A percentile compares a stretch with the other conserved stretches of the same genome.
Conservation (phyloP, 805 yeast species). For the Kodamaea laetipori region DNA sequence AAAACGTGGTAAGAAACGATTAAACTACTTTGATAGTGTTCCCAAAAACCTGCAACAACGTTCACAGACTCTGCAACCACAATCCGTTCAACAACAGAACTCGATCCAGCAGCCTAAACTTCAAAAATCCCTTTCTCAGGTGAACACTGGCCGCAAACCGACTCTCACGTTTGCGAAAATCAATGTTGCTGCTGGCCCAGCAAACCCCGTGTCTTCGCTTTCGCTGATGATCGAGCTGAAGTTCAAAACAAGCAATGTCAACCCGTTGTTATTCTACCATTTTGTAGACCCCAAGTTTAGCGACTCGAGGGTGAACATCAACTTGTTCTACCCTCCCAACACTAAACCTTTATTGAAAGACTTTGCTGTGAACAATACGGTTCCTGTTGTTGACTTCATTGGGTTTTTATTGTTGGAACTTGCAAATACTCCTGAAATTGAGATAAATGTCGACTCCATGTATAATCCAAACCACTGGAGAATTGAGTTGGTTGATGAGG, state of each 20-base stretch:
- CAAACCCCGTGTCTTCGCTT: slow-evolving; percentile 39
- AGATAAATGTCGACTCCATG: slow-evolving; percentile 10
- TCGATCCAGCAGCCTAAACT: slow-evolving; percentile 10
- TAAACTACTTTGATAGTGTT: slow-evolving; percentile 19
- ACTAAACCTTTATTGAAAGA: slow-evolving; percentile 26
- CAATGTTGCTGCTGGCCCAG: slow-evolving; percentile 19
- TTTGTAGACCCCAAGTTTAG: slow-evolving; percentile 34
- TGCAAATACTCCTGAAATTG: slow-evolving; percentile 3
- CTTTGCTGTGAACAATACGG: slow-evolving; percentile 28
- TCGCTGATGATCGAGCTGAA: slow-evolving; percentile 39
- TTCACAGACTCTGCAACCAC: too few relatives aligned
- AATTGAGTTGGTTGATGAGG: slow-evolving; percentile 85
- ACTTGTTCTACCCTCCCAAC: slow-evolving; percentile 39
- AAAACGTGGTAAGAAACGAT: slow-evolving; percentile 21
- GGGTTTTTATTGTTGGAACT: slow-evolving; percentile 36
- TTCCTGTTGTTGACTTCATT: slow-evolving; percentile 40
- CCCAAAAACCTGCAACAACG: slow-evolving; percentile 13
- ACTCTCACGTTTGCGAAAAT: slow-evolving; percentile 25
- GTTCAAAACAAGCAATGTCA: slow-evolving; percentile 34
- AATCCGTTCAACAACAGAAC: slow-evolving; percentile 10
- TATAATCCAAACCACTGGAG: slow-evolving; percentile 72
- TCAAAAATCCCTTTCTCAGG: background rate
- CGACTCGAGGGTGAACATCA: slow-evolving; percentile 18
- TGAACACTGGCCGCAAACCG: slow-evolving; percentile 4
- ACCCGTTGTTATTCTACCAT: slow-evolving; percentile 47